Conservation (phyloP, 2,329 filamentous ascomycete species). For the Bipolaris zeicola region DNA sequence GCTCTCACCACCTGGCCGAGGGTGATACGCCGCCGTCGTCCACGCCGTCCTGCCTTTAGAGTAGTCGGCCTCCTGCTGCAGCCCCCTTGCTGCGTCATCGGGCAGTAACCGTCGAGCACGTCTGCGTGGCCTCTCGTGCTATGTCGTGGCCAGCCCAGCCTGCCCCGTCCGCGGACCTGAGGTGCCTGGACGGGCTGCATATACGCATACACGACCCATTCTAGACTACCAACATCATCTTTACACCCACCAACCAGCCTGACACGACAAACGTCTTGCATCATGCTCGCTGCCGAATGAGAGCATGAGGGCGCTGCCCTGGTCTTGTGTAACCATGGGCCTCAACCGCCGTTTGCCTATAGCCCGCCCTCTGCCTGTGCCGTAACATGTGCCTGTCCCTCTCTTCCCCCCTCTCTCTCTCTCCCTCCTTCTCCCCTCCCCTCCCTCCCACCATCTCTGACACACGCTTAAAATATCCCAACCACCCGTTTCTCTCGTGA, state of each 20-base stretch:
- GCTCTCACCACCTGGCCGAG: slow-evolving; percentile 22
- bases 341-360: slow-evolving; percentile 10
- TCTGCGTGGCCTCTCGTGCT: too few species aligned
- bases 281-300: too few species aligned
- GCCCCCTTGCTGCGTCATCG: slow-evolving; percentile 3
- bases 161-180: not conserved
- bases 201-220: too few species aligned
- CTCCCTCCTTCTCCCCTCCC: not conserved
- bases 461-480: not conserved
- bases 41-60: not conserved
- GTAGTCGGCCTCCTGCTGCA: slow-evolving; percentile 5
- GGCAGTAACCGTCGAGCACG: not conserved
- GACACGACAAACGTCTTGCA: not conserved
- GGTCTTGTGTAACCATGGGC: not conserved
- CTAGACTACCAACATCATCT: too few species aligned
- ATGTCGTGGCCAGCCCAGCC: slow-evolving; percentile 1
- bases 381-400: too few species aligned
- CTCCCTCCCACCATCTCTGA: not conserved
- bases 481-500: not conserved
- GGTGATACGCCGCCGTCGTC: slow-evolving; percentile 15
- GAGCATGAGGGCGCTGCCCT: not conserved
- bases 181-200: not conserved
- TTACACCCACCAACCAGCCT: not conserved
- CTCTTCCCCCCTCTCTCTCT: not conserved
- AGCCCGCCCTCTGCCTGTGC: not conserved